A percentile compares a stretch with the other conserved stretches of the same genome.
phyloP scores from a whole-genome alignment of 257 asterid species.

The Perilla frutescens region DNA sequence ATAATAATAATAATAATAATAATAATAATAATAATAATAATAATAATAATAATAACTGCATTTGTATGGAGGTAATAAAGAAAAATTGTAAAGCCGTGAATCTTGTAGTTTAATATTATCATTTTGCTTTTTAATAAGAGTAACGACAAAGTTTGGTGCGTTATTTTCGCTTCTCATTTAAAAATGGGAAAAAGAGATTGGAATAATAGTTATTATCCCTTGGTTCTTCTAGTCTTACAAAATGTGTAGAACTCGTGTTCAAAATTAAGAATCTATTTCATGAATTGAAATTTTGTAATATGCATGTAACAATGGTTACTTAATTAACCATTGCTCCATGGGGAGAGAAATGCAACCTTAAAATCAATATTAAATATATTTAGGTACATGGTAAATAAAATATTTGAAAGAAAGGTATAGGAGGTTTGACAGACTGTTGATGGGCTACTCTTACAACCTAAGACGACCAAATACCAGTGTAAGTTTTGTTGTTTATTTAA shows the following conservation, averaged over 20 bases:
- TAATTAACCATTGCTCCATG: not conserved
- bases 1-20: no score
- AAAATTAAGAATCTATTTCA: not conserved
- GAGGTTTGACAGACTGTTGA: conserved; percentile 7
- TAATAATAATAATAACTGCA: not conserved
- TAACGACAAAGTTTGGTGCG: not conserved
- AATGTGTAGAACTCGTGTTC: no score
- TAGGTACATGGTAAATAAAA: not conserved
- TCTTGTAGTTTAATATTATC: not conserved
- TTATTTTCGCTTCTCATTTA: no score
- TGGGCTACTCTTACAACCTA: conserved; percentile 28
- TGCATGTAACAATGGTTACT: not conserved
- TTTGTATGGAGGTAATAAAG: not conserved
- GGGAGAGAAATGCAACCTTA: not conserved
- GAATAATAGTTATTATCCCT: no score
- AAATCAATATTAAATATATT: not conserved
- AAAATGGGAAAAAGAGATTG: no score
- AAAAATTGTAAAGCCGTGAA: not conserved
- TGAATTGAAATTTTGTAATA: not conserved
- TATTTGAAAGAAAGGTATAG: not conserved
- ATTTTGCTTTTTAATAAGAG: no score
- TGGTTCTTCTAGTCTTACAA: no score
- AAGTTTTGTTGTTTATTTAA: conserved; percentile 19
- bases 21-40: no score
- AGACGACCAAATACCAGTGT: conserved; percentile 14